Evolutionary conservation across 108 stramenopile species (phyloP), one percentile per base, ranked within the genome.

Genomic region (Cyclotella baltica): DNA sequence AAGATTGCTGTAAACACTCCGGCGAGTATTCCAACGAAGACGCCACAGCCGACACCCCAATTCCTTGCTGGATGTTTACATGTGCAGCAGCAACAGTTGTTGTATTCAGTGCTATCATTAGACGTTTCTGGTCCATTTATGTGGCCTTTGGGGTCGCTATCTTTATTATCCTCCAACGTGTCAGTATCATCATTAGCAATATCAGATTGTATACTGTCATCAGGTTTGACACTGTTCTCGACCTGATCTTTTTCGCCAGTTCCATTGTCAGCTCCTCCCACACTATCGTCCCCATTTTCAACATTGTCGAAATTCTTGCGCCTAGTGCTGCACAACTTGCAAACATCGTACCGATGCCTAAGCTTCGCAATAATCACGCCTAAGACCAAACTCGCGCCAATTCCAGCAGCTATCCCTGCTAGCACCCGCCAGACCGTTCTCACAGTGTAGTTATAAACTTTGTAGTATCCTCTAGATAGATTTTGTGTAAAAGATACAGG

Each of bases 401-500:
- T 15, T 23, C 74, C 74, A 43, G 48, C 63, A 13, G 77, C 69
- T 22, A 72, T 63, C n/a, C 77, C 77, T 22, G 70, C 77, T 18
- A 72, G 20, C 3, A 70, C 70, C 22, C 77, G 34, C 69, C 57
- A 71, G 1, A 61, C 23, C 29, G 29, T 70, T 15, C 4, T 25
- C 13, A 48, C 30, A 48, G 63, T 67, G 18, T 6, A 34, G 28
- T 20, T 50, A 51, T n/a, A 50, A 19, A 78, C 30, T 20, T 16
- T 28, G 53, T 52, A 34, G 18, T 16, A 11, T 37, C 8, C 52
- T 5, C 1, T 36, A 11, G 58, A 70, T 9, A 77, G 31, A 31
- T 40, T 34, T 23, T 69, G 69, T 19, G 37, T 58, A 35, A n/a
- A 70, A 0, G 43, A 28, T 10, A 48, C 20, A 27, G 69, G 40